Percentiles rank a stretch among this genome's conserved stretches.
Evolutionary conservation across 148 eudicot genomes (phyloP).

Genomic region (Silene conica): DNA sequence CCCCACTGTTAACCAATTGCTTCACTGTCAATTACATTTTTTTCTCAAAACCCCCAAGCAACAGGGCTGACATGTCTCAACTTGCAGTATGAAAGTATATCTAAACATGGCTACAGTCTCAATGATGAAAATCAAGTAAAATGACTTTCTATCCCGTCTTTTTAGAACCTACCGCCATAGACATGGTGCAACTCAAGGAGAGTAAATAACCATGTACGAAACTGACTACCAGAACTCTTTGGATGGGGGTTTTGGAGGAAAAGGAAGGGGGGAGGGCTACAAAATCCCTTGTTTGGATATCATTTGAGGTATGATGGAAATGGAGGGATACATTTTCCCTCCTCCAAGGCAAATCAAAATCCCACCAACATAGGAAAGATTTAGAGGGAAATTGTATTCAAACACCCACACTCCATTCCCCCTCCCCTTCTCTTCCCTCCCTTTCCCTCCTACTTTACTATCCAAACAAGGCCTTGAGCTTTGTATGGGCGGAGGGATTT

Average conservation of each 20-base stretch:
- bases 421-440: too few species aligned
- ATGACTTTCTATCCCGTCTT: background rate
- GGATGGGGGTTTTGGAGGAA: too few species aligned
- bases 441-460: too few species aligned
- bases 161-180: background rate
- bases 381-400: too few species aligned
- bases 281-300: too few species aligned
- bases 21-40: constrained; percentile 12
- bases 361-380: too few species aligned
- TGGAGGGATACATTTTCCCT: too few species aligned
- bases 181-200: background rate
- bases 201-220: background rate
- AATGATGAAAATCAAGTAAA: background rate
- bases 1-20: constrained; percentile 39
- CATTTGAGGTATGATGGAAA: too few species aligned
- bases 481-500: background rate
- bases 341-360: too few species aligned
- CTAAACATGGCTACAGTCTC: background rate
- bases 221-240: background rate
- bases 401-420: too few species aligned
- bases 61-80: background rate
- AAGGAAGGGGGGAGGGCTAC: too few species aligned
- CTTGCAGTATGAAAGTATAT: background rate
- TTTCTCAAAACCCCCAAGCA: background rate
- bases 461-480: background rate